Evolutionary conservation across 768 basidiomycete genomes (phyloP).

Genomic region (Lanmaoa rubissima): DNA sequence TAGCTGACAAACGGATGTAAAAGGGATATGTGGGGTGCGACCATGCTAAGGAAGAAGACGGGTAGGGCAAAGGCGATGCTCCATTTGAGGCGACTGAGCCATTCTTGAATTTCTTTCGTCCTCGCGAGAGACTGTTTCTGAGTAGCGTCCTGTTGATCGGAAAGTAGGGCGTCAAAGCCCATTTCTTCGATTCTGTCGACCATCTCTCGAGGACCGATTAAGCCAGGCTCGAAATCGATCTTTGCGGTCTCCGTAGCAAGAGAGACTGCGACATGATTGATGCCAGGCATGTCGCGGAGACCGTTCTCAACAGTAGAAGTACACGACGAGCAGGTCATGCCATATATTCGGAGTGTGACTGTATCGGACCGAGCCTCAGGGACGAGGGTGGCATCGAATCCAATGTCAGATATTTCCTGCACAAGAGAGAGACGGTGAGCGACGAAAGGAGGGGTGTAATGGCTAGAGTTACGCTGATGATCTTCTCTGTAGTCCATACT

Average conservation of each 20-base stretch:
- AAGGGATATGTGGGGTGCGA: slow-evolving; percentile 65
- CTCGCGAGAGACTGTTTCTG: slow-evolving; percentile 84
- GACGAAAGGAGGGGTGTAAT: background rate
- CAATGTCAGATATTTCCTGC: slow-evolving; percentile 91
- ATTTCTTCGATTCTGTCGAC: slow-evolving; percentile 84
- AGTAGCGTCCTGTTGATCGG: slow-evolving; percentile 75
- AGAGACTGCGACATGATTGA: slow-evolving; percentile 68
- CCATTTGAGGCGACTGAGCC: slow-evolving; percentile 76
- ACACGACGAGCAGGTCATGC: slow-evolving; percentile 89
- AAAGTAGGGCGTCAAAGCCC: slow-evolving; percentile 87
- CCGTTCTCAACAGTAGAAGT: slow-evolving; percentile 72
- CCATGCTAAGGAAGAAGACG: slow-evolving; percentile 92
- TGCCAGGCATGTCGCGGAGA: slow-evolving; percentile 68
- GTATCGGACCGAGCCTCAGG: slow-evolving; percentile 62
- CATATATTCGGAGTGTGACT: slow-evolving; percentile 78
- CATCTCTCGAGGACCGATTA: slow-evolving; percentile 82
- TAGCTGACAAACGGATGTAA: slow-evolving; percentile 51
- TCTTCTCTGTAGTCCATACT: slow-evolving; percentile 77
- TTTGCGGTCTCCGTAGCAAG: slow-evolving; percentile 75
- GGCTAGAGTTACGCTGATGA: slow-evolving; percentile 54
- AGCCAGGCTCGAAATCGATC: slow-evolving; percentile 67
- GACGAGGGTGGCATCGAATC: slow-evolving; percentile 84
- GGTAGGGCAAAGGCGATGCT: slow-evolving; percentile 80
- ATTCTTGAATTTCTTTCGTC: slow-evolving; percentile 89
- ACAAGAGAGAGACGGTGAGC: slow-evolving; percentile 2